A percentile compares a stretch with the other conserved stretches of the same genome.
phyloP scores from a whole-genome alignment of 148 eudicot genomes.

The Nepenthes gracilis region DNA sequence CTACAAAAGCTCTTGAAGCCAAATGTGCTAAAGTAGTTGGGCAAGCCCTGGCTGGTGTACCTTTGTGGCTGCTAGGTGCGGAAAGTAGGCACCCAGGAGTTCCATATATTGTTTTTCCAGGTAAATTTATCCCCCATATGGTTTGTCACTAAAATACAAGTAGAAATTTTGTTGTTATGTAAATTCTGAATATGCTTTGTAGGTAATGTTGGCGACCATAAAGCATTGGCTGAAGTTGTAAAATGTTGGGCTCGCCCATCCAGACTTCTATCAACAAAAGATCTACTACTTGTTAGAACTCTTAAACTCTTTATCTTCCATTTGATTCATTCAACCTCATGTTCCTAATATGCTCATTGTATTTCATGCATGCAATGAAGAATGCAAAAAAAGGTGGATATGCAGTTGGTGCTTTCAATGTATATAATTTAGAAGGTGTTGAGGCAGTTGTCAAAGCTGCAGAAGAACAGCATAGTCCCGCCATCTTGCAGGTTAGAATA shows the following conservation, averaged over 20 bases:
- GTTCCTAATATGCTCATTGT: slow-evolving; percentile 5
- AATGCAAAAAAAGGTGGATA: slow-evolving; percentile 86
- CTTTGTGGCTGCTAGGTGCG: slow-evolving; percentile 87
- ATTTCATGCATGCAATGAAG: slow-evolving; percentile 24
- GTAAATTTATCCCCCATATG: slow-evolving; percentile 18
- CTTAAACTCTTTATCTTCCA: background rate
- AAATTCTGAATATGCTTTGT: slow-evolving; percentile 4
- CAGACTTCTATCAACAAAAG: slow-evolving; percentile 60
- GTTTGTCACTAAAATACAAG: background rate
- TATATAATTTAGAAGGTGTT: slow-evolving; percentile 91
- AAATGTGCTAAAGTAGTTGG: slow-evolving; percentile 82
- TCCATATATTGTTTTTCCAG: slow-evolving; percentile 96
- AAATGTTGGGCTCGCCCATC: slow-evolving; percentile 67
- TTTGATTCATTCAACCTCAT: background rate
- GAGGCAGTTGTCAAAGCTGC: slow-evolving; percentile 96
- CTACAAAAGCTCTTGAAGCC: slow-evolving; percentile 92
- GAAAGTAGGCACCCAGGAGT: slow-evolving; percentile 89
- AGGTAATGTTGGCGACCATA: slow-evolving; percentile 93
- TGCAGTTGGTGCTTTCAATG: slow-evolving; percentile 98
- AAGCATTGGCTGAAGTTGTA: slow-evolving; percentile 85
- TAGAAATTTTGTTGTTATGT: background rate
- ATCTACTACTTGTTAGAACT: slow-evolving; percentile 60
- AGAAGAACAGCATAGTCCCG: slow-evolving; percentile 81
- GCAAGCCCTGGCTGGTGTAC: slow-evolving; percentile 93
- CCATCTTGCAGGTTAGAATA: slow-evolving; percentile 74